Evolutionary conservation across 2,329 filamentous ascomycete species (phyloP).

Genomic region (Emmonsiellopsis sp.): DNA sequence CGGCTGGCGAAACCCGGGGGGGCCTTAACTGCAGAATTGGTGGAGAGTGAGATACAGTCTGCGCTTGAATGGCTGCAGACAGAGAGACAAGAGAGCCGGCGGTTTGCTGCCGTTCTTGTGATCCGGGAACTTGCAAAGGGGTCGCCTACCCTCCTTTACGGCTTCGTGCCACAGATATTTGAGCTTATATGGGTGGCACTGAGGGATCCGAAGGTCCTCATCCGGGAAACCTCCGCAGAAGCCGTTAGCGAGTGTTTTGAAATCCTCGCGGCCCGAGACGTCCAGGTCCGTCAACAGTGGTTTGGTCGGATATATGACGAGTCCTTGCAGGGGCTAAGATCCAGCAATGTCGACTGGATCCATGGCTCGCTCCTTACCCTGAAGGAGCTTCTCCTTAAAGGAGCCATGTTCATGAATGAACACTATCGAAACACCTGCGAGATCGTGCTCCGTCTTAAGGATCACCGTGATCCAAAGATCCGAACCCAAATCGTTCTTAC

Average conservation of each 20-base stretch:
- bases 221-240: conserved; percentile 83
- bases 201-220: conserved; percentile 80
- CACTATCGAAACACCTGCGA: conserved; percentile 89
- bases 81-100: conserved; percentile 82
- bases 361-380: conserved; percentile 91
- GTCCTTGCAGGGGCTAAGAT: conserved; percentile 67
- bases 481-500: conserved; percentile 82
- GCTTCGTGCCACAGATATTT: conserved; percentile 89
- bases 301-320: conserved; percentile 88
- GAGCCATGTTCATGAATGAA: conserved; percentile 98
- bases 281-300: conserved; percentile 76
- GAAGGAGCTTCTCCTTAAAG: conserved; percentile 86
- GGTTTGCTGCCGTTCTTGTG: conserved; percentile 87
- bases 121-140: conserved; percentile 85
- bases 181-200: conserved; percentile 94
- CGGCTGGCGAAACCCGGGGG: conserved; percentile 87
- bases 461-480: conserved; percentile 81
- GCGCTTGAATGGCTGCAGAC: conserved; percentile 95
- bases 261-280: conserved; percentile 88
- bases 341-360: conserved; percentile 74
- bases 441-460: conserved; percentile 83
- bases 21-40: conserved; percentile 86
- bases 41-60: conserved; percentile 93
- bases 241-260: conserved; percentile 92
- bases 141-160: conserved; percentile 90